Percentiles rank a stretch among this genome's conserved stretches.
Evolutionary conservation across 2,329 filamentous ascomycete genomes (phyloP).

Genomic region (Xylaria sp.): DNA sequence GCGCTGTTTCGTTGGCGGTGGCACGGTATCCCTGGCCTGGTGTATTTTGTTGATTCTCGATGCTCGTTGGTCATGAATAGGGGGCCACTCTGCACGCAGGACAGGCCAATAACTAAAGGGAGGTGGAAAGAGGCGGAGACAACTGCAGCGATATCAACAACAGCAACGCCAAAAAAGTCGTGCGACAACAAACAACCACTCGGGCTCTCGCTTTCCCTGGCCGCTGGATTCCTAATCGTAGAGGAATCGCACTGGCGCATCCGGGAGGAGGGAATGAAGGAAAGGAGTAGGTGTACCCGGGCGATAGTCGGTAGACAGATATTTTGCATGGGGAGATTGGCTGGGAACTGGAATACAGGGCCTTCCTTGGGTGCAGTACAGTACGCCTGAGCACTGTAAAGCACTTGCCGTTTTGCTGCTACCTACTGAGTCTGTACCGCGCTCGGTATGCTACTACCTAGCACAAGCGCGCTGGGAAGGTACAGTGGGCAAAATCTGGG

Average conservation of each 20-base stretch:
- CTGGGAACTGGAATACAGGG: slow-evolving; percentile 19
- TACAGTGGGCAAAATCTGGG: neutral
- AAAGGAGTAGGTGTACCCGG: slow-evolving; percentile 16
- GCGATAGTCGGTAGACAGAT: slow-evolving; percentile 12
- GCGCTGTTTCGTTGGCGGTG: slow-evolving; percentile 26
- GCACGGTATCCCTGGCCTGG: slow-evolving; percentile 27
- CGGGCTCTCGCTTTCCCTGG: slow-evolving; percentile 36
- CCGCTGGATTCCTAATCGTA: slow-evolving; percentile 32
- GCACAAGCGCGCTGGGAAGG: neutral
- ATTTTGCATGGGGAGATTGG: slow-evolving; percentile 26
- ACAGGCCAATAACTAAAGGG: slow-evolving; percentile 12
- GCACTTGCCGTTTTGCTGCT: neutral
- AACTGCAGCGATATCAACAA: slow-evolving; percentile 16
- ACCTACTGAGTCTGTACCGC: no score
- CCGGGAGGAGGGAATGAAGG: slow-evolving; percentile 27
- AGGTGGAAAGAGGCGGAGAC: slow-evolving; percentile 21
- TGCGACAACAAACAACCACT: slow-evolving; percentile 34
- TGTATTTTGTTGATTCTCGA: slow-evolving; percentile 29
- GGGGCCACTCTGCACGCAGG: slow-evolving; percentile 29
- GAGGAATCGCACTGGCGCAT: slow-evolving; percentile 36
- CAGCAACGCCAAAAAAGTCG: slow-evolving; percentile 22
- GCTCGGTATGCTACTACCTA: no score
- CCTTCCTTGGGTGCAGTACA: slow-evolving; percentile 20
- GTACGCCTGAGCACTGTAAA: neutral
- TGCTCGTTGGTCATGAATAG: slow-evolving; percentile 35